Percentiles rank a stretch among this genome's conserved stretches.
phyloP scores from a whole-genome alignment of 139 green algal species.

The Parachlorella kessleri region DNA sequence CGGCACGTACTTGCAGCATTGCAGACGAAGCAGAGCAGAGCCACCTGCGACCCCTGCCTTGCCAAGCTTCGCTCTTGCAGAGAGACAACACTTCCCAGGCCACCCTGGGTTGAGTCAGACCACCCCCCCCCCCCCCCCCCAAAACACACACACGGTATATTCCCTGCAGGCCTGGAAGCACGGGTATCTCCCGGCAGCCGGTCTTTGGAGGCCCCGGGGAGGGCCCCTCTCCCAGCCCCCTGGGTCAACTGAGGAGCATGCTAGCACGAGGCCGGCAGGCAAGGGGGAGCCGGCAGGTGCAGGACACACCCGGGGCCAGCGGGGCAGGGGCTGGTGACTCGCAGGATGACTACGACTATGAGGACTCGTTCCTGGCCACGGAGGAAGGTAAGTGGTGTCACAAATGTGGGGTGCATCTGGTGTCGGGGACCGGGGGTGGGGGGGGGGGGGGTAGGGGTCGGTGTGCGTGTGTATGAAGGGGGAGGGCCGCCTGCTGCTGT shows the following conservation, averaged over 20 bases:
- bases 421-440: not conserved
- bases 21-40: not conserved
- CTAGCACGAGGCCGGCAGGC: not conserved
- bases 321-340: not conserved
- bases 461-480: too few relatives aligned
- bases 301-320: slow-evolving; percentile 9
- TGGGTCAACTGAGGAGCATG: slow-evolving; percentile 6
- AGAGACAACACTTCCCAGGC: too few relatives aligned
- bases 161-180: too few relatives aligned
- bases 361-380: slow-evolving; percentile 26
- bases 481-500: too few relatives aligned
- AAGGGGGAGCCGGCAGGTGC: not conserved
- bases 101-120: too few relatives aligned
- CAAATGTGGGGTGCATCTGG: not conserved
- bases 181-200: too few relatives aligned
- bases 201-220: too few relatives aligned
- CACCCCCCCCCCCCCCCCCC: too few relatives aligned
- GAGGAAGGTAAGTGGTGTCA: not conserved
- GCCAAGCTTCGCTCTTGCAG: too few relatives aligned
- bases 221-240: slow-evolving; percentile 9
- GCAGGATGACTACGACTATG: slow-evolving; percentile 19
- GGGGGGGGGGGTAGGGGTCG: too few relatives aligned
- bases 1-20: not conserved
- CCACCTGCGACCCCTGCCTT: not conserved
- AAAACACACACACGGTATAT: too few relatives aligned